phyloP scores from a whole-genome alignment of 2,329 filamentous ascomycete species.

The Apiospora sp. region DNA sequence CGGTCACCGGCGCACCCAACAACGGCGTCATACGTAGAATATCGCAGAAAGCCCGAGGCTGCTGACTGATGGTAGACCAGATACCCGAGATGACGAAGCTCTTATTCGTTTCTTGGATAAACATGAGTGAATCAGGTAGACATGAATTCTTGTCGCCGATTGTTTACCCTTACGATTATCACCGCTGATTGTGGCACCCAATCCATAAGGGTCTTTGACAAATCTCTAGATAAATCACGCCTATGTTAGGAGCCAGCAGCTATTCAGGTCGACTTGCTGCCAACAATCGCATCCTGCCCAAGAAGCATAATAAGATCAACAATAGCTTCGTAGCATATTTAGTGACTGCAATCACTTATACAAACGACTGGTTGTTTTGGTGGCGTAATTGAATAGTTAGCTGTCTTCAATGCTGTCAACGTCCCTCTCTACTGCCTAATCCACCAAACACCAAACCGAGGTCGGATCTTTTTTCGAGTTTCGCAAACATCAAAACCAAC shows the following conservation, averaged over 20 bases:
- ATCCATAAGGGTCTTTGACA: too few species aligned
- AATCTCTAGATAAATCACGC: too few species aligned
- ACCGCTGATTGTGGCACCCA: neutral
- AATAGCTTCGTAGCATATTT: neutral
- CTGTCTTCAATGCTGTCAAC: neutral
- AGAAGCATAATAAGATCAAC: neutral
- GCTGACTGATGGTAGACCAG: neutral
- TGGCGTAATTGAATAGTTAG: neutral
- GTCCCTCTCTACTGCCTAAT: neutral
- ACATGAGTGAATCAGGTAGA: neutral
- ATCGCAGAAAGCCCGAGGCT: conserved; percentile 12
- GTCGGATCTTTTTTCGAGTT: neutral
- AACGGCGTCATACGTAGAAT: conserved; percentile 11
- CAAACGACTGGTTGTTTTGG: neutral
- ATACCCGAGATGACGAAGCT: neutral
- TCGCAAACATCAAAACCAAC: neutral
- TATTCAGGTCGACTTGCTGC: neutral
- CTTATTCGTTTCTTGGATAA: neutral
- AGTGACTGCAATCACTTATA: too few species aligned
- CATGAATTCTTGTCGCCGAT: neutral
- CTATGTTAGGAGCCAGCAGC: neutral
- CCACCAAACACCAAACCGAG: neutral
- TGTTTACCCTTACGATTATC: neutral
- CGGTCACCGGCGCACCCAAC: neutral
- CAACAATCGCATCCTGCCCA: neutral